Conservation (phyloP, 495 filamentous ascomycete species). For the Penicillium chermesinum region DNA sequence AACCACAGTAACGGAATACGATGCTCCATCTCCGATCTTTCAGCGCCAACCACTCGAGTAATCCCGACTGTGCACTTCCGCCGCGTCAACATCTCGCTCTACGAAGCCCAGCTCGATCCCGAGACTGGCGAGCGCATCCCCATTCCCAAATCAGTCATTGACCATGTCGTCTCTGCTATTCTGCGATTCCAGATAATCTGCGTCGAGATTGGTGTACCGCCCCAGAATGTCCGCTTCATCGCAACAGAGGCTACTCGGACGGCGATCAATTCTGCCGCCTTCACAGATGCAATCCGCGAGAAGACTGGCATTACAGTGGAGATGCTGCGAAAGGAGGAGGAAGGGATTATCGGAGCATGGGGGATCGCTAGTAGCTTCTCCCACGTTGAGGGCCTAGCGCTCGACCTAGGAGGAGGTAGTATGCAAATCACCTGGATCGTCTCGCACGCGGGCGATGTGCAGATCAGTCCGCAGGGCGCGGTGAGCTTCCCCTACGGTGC, state of each 20-base stretch:
- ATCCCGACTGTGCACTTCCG: constrained; percentile 73
- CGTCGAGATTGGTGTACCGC: constrained; percentile 59
- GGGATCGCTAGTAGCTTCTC: constrained; percentile 74
- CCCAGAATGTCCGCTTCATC: constrained; percentile 61
- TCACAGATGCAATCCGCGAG: constrained; percentile 57
- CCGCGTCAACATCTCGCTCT: constrained; percentile 78
- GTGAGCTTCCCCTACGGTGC: constrained; percentile 79
- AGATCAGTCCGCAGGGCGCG: constrained; percentile 43
- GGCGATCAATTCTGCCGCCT: constrained; percentile 65
- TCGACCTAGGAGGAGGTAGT: constrained; percentile 88
- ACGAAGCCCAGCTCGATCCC: constrained; percentile 66
- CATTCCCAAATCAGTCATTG: constrained; percentile 62
- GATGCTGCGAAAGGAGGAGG: constrained; percentile 71
- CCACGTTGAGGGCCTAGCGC: constrained; percentile 64
- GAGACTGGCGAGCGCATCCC: constrained; percentile 38
- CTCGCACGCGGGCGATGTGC: constrained; percentile 46
- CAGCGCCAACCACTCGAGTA: constrained; percentile 62
- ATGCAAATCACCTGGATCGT: constrained; percentile 85
- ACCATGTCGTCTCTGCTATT: constrained; percentile 57
- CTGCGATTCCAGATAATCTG: constrained; percentile 72
- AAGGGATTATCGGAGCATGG: constrained; percentile 77
- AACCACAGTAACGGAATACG: constrained; percentile 86
- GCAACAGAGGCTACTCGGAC: constrained; percentile 87
- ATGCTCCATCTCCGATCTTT: constrained; percentile 80
- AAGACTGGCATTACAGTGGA: constrained; percentile 61